Evolutionary conservation across 2,329 filamentous ascomycete genomes (phyloP).

Genomic region (Corynespora cassiicola): DNA sequence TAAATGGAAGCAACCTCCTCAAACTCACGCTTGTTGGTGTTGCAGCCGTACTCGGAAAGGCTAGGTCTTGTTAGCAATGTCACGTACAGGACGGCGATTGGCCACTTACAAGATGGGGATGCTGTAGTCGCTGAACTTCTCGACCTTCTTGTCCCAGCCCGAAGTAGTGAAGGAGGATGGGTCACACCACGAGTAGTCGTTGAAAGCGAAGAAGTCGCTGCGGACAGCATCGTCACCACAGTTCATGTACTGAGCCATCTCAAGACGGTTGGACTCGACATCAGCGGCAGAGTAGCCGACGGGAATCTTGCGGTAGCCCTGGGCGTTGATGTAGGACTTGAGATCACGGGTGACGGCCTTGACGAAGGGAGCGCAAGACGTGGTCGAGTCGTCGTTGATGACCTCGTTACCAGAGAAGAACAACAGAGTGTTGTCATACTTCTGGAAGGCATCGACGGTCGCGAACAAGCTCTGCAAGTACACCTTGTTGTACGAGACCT

Average conservation of each 20-base stretch:
- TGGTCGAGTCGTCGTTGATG: conserved; percentile 70
- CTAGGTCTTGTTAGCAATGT: conserved; percentile 33
- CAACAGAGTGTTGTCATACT: conserved; percentile 85
- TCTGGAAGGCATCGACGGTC: conserved; percentile 81
- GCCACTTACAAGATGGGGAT: conserved; percentile 75
- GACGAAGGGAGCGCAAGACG: conserved; percentile 71
- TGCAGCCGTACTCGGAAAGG: conserved; percentile 94
- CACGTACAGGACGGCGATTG: background rate
- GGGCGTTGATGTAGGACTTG: conserved; percentile 79
- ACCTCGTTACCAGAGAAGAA: conserved; percentile 85
- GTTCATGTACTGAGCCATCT: conserved; percentile 93
- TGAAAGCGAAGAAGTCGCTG: conserved; percentile 88
- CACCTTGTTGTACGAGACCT: conserved; percentile 80
- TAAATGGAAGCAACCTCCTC: conserved; percentile 82
- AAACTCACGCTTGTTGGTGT: conserved; percentile 81
- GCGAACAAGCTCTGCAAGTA: conserved; percentile 89
- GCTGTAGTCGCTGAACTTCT: conserved; percentile 85
- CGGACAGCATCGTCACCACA: conserved; percentile 84
- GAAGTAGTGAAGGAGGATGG: conserved; percentile 71
- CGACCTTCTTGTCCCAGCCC: conserved; percentile 87
- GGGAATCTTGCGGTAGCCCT: conserved; percentile 71
- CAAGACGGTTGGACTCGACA: conserved; percentile 81
- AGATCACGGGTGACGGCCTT: conserved; percentile 79
- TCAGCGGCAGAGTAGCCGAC: conserved; percentile 87
- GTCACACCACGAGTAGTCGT: conserved; percentile 88